These are phyloP conservation scores for Sporothrix luriei DNA, from an alignment of 2,329 filamentous ascomycete species.

Conservation along the genomic window DNA sequence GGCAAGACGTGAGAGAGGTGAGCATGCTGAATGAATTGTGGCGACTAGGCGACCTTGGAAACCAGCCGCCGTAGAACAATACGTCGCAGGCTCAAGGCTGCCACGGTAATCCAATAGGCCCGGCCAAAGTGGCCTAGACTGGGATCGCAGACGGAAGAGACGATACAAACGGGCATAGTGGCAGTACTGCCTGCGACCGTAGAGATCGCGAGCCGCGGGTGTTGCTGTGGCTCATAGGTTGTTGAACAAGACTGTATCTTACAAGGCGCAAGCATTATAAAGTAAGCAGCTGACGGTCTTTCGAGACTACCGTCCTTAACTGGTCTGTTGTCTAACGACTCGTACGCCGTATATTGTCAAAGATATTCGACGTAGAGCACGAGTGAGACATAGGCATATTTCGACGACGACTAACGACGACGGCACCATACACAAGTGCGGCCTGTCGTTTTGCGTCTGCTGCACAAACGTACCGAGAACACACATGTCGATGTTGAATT, in stretches of 20 bases:
- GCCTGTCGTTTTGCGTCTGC: background rate
- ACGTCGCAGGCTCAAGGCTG: background rate
- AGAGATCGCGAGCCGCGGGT: background rate
- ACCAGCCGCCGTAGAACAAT: background rate
- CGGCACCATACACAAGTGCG: background rate
- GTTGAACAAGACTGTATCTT: background rate
- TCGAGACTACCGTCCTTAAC: background rate
- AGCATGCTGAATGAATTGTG: background rate
- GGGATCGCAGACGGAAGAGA: background rate
- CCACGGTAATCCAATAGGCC: background rate
- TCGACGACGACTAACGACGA: background rate
- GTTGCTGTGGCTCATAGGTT: background rate
- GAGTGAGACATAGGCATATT: background rate
- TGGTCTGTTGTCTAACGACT: background rate
- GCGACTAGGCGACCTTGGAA: conserved; percentile 8
- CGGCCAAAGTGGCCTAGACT: background rate
- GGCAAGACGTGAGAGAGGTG: background rate
- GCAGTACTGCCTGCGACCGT: no score
- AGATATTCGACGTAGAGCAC: background rate
- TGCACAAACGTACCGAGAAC: background rate
- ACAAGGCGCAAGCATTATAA: background rate
- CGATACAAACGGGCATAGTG: background rate
- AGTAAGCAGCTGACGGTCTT: background rate
- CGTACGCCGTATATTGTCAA: background rate
- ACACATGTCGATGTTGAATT: background rate